Evolutionary conservation across 1,139 yeast genomes (phyloP).

Genomic region (Candida pseudoviswanathii): DNA sequence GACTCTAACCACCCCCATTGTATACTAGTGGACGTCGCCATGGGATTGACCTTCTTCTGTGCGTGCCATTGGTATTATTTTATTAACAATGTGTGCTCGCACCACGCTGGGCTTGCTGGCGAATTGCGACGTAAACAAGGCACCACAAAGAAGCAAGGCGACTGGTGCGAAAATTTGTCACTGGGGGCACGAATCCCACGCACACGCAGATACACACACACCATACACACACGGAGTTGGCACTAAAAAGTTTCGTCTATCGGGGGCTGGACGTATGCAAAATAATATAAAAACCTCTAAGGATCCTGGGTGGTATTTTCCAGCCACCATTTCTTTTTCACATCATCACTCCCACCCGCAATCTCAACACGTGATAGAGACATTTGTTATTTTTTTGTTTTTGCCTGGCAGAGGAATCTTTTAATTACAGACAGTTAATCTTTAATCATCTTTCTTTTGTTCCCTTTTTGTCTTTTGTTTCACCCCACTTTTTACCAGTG

Average conservation of each 20-base stretch:
- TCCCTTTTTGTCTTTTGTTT: background rate
- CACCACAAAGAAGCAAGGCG: background rate
- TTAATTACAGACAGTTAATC: background rate
- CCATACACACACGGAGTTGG: background rate
- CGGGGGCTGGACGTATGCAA: background rate
- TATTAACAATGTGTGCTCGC: background rate
- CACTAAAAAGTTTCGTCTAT: background rate
- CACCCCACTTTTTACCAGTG: slow-evolving; percentile 5
- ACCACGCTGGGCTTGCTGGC: background rate
- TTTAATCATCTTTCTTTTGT: background rate
- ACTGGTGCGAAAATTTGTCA: background rate
- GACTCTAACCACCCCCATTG: background rate
- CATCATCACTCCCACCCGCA: too few species aligned
- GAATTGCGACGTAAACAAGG: background rate
- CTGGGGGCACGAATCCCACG: background rate
- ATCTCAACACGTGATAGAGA: background rate
- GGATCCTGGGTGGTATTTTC: background rate
- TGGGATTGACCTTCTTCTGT: background rate
- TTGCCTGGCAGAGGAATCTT: too few species aligned
- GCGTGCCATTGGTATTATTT: too few species aligned
- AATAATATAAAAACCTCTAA: background rate
- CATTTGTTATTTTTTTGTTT: too few species aligned
- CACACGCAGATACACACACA: background rate
- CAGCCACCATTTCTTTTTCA: background rate
- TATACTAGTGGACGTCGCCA: too few species aligned